These are phyloP conservation scores for Hsuehochloa calcarea DNA, from an alignment of 176 grass and related monocot genomes.

Conservation along the genomic window DNA sequence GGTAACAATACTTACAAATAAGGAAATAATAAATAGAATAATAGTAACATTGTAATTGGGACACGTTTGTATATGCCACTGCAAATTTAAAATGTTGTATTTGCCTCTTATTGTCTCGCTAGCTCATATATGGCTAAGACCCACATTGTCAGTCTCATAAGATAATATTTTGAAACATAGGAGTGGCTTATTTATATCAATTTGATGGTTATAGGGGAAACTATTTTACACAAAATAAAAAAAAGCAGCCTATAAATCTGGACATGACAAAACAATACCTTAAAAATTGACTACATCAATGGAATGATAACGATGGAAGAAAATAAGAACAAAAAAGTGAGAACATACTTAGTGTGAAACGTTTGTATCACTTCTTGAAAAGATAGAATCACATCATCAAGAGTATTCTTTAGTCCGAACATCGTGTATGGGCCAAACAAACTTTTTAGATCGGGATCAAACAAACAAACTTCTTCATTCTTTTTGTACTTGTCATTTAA, in stretches of 20 bases:
- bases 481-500: neutral
- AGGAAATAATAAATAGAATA: neutral
- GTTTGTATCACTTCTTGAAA: neutral
- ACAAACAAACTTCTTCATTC: neutral
- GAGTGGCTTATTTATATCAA: neutral
- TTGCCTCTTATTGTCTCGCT: neutral
- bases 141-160: neutral
- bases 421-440: neutral
- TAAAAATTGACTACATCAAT: neutral
- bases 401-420: neutral
- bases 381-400: neutral
- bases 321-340: neutral
- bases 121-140: neutral
- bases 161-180: neutral
- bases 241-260: neutral
- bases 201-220: neutral
- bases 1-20: neutral
- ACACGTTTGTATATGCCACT: neutral
- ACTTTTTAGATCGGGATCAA: neutral
- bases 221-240: neutral
- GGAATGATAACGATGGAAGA: neutral
- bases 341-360: neutral
- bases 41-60: neutral
- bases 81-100: neutral
- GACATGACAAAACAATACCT: neutral